Evolutionary conservation across 1,284 basidiomycete genomes (phyloP).

Genomic region (Neolentinus lepideus): DNA sequence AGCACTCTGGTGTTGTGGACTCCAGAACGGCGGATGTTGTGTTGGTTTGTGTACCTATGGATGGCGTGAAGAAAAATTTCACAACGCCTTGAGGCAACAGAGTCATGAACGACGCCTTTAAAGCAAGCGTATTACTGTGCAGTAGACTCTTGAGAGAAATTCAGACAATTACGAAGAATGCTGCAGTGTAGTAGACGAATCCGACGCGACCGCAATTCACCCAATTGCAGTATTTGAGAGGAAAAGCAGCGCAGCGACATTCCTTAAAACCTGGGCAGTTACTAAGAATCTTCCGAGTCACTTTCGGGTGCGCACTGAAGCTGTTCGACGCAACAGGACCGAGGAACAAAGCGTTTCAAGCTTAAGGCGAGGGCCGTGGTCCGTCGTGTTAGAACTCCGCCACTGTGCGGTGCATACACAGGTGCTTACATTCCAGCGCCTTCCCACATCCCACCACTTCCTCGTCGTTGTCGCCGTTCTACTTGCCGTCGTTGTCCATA

Average conservation of each 20-base stretch:
- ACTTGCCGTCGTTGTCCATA: not conserved
- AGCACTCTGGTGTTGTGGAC: not conserved
- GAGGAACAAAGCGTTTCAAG: not conserved
- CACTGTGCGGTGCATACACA: not conserved
- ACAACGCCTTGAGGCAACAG: not conserved
- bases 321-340: not conserved
- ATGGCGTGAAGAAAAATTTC: not conserved
- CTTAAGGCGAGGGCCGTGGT: not conserved
- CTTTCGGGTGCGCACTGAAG: not conserved
- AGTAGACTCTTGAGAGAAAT: too few relatives aligned
- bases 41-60: not conserved
- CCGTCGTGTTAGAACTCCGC: not conserved
- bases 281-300: not conserved
- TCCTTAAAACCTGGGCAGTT: too few relatives aligned
- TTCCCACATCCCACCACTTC: constrained; percentile 1
- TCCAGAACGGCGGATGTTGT: not conserved
- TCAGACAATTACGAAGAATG: too few relatives aligned
- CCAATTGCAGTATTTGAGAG: too few relatives aligned
- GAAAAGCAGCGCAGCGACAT: too few relatives aligned
- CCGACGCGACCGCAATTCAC: too few relatives aligned
- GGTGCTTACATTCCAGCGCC: not conserved
- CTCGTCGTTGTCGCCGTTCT: not conserved
- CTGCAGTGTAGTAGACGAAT: too few relatives aligned
- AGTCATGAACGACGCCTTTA: not conserved
- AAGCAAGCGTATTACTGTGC: too few relatives aligned